phyloP scores from a whole-genome alignment of 1,139 yeast species.

The Suhomyces kunorum region DNA sequence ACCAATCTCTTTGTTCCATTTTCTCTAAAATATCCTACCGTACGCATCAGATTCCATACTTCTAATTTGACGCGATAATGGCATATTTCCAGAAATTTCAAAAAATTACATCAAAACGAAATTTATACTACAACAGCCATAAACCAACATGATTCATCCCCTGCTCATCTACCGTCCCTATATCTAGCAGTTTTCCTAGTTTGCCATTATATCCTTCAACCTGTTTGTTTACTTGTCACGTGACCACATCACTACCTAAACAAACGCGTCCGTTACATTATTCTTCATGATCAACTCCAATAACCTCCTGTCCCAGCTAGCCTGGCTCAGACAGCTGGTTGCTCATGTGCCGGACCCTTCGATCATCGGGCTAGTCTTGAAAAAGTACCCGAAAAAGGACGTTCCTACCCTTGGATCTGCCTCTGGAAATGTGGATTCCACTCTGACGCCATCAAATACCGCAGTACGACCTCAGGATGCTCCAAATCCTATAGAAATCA shows the following conservation, averaged over 20 bases:
- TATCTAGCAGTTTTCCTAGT: too few relatives aligned
- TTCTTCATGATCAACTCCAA: slow-evolving; percentile 14
- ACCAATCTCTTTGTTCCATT: too few relatives aligned
- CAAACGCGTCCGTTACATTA: slow-evolving; percentile 6
- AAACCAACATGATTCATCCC: too few relatives aligned
- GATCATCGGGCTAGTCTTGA: slow-evolving; percentile 7
- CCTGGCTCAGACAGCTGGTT: slow-evolving; percentile 11
- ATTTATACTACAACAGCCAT: too few relatives aligned
- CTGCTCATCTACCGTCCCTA: too few relatives aligned
- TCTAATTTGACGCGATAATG: too few relatives aligned
- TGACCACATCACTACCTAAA: neutral
- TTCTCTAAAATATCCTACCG: too few relatives aligned
- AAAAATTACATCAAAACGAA: too few relatives aligned
- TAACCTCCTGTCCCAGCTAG: slow-evolving; percentile 13
- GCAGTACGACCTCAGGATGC: neutral
- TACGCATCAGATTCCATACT: too few relatives aligned
- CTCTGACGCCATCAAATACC: neutral
- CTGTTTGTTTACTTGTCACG: slow-evolving; percentile 3
- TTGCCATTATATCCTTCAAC: neutral
- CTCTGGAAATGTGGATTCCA: neutral
- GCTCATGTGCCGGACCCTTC: slow-evolving; percentile 13
- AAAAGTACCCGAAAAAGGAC: slow-evolving; percentile 9
- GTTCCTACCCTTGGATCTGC: neutral
- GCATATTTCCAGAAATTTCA: too few relatives aligned
- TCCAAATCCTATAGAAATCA: neutral